phyloP scores from a whole-genome alignment of 148 eudicot species.

The Rhododendron griersonianum region DNA sequence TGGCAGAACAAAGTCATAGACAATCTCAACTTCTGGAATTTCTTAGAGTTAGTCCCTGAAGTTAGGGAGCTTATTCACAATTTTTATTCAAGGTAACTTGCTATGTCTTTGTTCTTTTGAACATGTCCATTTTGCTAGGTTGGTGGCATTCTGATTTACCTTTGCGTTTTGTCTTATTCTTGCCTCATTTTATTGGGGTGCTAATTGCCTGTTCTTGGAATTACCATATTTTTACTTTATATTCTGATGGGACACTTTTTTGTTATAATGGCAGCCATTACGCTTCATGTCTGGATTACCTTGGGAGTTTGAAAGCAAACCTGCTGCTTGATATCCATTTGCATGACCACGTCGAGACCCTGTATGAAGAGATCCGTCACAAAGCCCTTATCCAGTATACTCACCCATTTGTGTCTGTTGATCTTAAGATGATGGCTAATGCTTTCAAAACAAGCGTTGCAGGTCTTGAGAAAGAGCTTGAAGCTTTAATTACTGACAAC shows the following conservation, averaged over 20 bases:
- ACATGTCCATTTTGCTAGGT: neutral
- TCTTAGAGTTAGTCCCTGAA: constrained; percentile 93
- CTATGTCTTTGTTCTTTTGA: neutral
- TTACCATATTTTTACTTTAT: neutral
- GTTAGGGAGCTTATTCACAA: constrained; percentile 88
- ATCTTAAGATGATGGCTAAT: constrained; percentile 87
- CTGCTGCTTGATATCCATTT: constrained; percentile 84
- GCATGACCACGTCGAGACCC: constrained; percentile 79
- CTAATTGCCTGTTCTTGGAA: neutral
- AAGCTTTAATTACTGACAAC: constrained; percentile 70
- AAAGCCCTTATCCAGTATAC: constrained; percentile 96
- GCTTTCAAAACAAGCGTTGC: constrained; percentile 73
- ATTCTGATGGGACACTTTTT: neutral
- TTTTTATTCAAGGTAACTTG: constrained; percentile 77
- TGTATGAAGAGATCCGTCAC: constrained; percentile 77
- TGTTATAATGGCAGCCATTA: constrained; percentile 52
- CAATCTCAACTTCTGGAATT: constrained; percentile 77
- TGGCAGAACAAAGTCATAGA: constrained; percentile 92
- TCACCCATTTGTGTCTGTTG: constrained; percentile 85
- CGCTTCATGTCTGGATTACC: constrained; percentile 84
- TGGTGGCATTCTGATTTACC: neutral
- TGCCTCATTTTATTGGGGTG: neutral
- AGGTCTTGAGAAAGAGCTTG: constrained; percentile 85
- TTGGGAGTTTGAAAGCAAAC: constrained; percentile 77
- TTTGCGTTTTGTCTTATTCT: neutral